Percentiles rank a stretch among this genome's conserved stretches.
phyloP scores from a whole-genome alignment of 306 rosid species.

The Pterocarpus macrocarpus region DNA sequence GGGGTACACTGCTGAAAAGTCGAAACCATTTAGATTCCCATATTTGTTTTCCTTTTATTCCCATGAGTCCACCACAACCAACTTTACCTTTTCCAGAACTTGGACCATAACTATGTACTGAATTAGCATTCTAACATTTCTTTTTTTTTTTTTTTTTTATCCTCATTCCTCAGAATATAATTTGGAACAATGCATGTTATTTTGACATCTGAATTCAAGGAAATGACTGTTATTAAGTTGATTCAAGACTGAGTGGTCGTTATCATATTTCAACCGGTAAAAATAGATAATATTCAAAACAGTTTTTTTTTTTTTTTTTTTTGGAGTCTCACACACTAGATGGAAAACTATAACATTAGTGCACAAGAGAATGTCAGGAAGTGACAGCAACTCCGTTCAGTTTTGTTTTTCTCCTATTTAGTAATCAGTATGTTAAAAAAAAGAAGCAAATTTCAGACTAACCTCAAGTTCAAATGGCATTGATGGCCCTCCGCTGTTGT shows the following conservation, averaged over 20 bases:
- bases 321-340: background rate
- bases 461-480: constrained; percentile 99
- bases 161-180: constrained; percentile 2
- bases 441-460: constrained; percentile 46
- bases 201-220: background rate
- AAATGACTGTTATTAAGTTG: constrained; percentile 12
- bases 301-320: constrained; percentile 9
- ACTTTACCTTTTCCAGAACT: constrained; percentile 19
- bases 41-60: constrained; percentile 10
- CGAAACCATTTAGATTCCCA: constrained; percentile 25
- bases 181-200: constrained; percentile 6
- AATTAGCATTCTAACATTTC: constrained; percentile 7
- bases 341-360: constrained; percentile 16
- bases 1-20: constrained; percentile 23
- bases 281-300: constrained; percentile 11
- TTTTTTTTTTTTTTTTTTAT: too few species aligned
- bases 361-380: constrained; percentile 21
- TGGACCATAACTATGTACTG: constrained; percentile 1
- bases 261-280: constrained; percentile 26
- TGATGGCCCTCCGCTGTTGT: constrained; percentile 79
- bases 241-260: constrained; percentile 5
- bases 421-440: constrained; percentile 27
- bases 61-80: constrained; percentile 13
- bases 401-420: constrained; percentile 14
- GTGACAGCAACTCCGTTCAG: constrained; percentile 22